Base-by-base conservation (phyloP, 331 rosid species). In the Rosa hybrid region DNA sequence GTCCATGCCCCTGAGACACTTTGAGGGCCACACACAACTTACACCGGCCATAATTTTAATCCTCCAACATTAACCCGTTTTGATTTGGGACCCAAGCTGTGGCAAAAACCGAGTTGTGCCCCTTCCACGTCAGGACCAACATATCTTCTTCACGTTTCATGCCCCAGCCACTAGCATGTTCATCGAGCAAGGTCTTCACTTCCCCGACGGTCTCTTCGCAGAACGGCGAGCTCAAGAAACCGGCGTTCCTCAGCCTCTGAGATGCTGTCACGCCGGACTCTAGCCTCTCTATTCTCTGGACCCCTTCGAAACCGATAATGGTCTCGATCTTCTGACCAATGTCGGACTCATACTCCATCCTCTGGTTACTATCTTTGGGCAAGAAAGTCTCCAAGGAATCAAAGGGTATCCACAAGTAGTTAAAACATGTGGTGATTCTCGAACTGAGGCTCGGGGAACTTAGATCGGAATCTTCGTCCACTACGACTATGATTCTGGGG, bases 121-220 rank as follows among this genome's bases (percentile, higher is more conserved):
- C 99, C 80, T 93, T 95, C 99, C 99, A 95, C 34, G 99, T 93
- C 77, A 95, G 98, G 68, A 90, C 93, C 75, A 95, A 84, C 88
- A 85, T 86, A 54, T 87, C 94, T 77, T 93, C 99, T 78, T 95
- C 98, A 54, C 85, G 90, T 83, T 95, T 95, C 99, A 95, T 93
- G 2, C 98, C 99, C 99, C 99, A 95, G 12, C 97, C 99, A 81
- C 94, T 90, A 21, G 98, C 98, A 81, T 95, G 98, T 74, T 93
- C 99, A 76, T 94, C 97, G 38, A 95, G 87, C 93, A 93, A 89
- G 8, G 30, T 87, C 83, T 90, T 93, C 34, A 93, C 97, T 80
- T 93, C 98, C 48, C 51, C 77, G 20, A 84, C 80, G 9, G 94
- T 89, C 75, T 88, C 96, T 56, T 93, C 98, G 42, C 88, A 80